Conservation (phyloP, 371 early-diverging fungal species). For the Syncephalastrum racemosum region DNA sequence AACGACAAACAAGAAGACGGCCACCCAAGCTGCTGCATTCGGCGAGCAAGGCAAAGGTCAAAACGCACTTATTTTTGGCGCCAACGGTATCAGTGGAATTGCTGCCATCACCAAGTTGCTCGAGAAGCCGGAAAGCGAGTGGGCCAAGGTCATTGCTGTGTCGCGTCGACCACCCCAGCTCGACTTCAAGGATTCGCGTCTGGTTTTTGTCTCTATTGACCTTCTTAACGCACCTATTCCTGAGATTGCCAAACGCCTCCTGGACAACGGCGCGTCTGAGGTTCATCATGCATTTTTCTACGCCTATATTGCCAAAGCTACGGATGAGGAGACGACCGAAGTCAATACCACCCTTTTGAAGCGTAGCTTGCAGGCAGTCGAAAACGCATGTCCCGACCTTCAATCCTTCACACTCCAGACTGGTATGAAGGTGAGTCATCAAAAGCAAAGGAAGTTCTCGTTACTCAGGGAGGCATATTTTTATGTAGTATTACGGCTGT, state of each 20-base stretch:
- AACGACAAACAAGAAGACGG: too few species aligned
- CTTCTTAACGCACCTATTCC: slow-evolving; percentile 1
- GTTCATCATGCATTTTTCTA: slow-evolving; percentile 12
- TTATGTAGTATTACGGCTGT: slow-evolving; percentile 9
- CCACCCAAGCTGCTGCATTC: too few species aligned
- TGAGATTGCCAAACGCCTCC: slow-evolving; percentile 12
- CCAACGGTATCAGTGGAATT: too few species aligned
- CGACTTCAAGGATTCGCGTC: slow-evolving; percentile 7
- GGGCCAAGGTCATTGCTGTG: slow-evolving; percentile 12
- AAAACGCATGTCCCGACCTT: slow-evolving; percentile 4
- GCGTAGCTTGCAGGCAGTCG: slow-evolving; percentile 2
- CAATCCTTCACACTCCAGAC: slow-evolving; percentile 16
- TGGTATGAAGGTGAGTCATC: slow-evolving; percentile 7
- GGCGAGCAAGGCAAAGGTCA: too few species aligned
- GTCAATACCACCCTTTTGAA: slow-evolving; percentile 12
- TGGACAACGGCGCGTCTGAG: slow-evolving; percentile 2
- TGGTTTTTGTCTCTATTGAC: slow-evolving; percentile 13
- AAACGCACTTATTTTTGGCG: too few species aligned
- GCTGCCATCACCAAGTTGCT: too few species aligned
- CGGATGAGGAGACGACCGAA: not conserved
- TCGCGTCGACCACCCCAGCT: slow-evolving; percentile 18
- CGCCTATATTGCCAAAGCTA: slow-evolving; percentile 13
- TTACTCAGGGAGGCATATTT: not conserved
- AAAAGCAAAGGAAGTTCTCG: not conserved
- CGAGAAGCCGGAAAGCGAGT: slow-evolving; percentile 1